Base-by-base conservation (phyloP, 352 stramenopile genomes). In the Pythium rhizo-oryzae region DNA sequence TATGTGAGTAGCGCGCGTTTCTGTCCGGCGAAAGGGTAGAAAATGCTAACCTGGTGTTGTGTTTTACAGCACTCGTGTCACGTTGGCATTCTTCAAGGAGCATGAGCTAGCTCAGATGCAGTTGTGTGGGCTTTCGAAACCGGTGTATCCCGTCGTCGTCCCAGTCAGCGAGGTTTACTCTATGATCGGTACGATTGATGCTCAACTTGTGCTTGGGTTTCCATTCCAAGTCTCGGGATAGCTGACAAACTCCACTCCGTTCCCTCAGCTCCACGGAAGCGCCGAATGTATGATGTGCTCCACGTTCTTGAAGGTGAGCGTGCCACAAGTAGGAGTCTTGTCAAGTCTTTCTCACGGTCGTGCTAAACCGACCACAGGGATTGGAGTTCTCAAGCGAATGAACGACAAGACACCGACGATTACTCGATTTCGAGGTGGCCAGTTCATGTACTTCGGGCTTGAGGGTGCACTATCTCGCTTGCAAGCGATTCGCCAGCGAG, bases 271-370 rank as follows among this genome's bases (percentile, higher is more conserved):
- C 77, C 81, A 37, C 72, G 82, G 35, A 93, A 93, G 57, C 78
- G 85, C 55, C 71, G 85, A 7, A 84, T 91, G 15, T 93, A 93
- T 58, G 85, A 93, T 58, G 85, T 92, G 12, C 67, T 93, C n/a
- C 84, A 93, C 50, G 85, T 93, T 4, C 62, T 93, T n/a, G 85
- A 93, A 91, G 85, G 85, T 90, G 69, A 51, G 43, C n/a, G 4
- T 21, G 4, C 1, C 15, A 11, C 21, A 23, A 43, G 1, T 5
- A 19, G 9, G 44, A 30, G 12, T 16, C 46, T 44, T 0, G 4
- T 35, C 4, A 7, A 47, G 33, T 30, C 3, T 21, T 21, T 37
- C 6, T 23, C 21, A 24, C n/a, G 21, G 4, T 15, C 13, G 28
- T 44, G 2, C 41, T 54, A 8, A 15, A 23, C 8, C 24, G 28